Evolutionary conservation across 2,329 filamentous ascomycete species (phyloP).

Genomic region (Chrysosporium keratinophilum): DNA sequence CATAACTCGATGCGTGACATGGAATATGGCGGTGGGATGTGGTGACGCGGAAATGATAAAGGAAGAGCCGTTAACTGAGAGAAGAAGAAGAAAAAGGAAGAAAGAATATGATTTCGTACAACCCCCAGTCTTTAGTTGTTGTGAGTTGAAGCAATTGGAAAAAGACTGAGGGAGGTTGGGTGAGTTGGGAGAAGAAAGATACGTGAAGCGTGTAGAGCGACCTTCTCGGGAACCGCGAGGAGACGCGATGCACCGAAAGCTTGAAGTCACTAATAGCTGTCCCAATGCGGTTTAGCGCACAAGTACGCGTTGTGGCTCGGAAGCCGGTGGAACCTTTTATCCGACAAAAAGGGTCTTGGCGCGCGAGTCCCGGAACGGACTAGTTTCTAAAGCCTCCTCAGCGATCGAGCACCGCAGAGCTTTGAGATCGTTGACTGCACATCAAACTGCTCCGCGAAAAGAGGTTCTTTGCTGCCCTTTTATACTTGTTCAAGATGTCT

Average conservation of each 20-base stretch:
- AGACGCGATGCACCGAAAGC: conserved; percentile 7
- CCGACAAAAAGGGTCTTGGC: not conserved
- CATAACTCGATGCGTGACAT: not conserved
- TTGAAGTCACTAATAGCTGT: conserved; percentile 7
- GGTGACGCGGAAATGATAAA: not conserved
- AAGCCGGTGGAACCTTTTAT: not conserved
- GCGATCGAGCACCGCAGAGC: not conserved
- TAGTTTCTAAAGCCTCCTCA: not conserved
- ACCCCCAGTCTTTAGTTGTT: not conserved
- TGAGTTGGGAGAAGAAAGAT: conserved; percentile 2
- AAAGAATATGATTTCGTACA: not conserved
- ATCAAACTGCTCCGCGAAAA: not conserved
- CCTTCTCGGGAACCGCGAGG: not conserved
- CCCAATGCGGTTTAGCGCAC: conserved; percentile 7
- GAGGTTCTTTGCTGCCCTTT: conserved; percentile 19
- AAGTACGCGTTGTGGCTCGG: conserved; percentile 5
- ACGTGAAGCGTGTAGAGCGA: conserved; percentile 3
- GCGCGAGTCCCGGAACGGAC: conserved; percentile 2
- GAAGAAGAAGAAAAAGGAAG: not conserved
- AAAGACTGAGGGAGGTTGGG: conserved; percentile 15
- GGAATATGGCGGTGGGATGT: not conserved
- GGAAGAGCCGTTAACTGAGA: not conserved
- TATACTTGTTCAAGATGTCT: conserved; percentile 43
- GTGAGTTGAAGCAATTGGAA: conserved; percentile 5
- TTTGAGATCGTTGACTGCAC: not conserved